Percentiles rank a stretch among this genome's conserved stretches.
Conservation (phyloP, 306 rosid species). For the Pachyrhizus erosus region DNA sequence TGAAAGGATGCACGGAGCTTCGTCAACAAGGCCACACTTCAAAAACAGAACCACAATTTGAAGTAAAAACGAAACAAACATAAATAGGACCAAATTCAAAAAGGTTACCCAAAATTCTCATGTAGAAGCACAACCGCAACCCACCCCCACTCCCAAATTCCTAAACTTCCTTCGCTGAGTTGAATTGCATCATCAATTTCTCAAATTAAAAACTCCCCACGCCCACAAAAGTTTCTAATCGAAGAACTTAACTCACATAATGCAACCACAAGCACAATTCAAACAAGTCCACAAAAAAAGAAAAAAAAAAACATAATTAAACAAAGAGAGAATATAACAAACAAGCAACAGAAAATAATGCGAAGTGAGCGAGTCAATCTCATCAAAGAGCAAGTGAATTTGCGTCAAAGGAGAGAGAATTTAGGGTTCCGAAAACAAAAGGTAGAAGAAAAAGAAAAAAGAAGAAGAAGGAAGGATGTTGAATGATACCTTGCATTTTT, state of each 20-base stretch:
- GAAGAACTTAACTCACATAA: constrained; percentile 28
- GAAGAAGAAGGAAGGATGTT: background rate
- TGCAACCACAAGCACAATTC: constrained; percentile 30
- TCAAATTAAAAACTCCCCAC: background rate
- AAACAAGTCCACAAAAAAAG: constrained; percentile 33
- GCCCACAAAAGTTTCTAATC: constrained; percentile 25
- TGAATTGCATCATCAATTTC: constrained; percentile 22
- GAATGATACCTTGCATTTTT: constrained; percentile 60
- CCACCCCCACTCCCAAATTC: constrained; percentile 8
- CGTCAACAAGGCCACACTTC: background rate
- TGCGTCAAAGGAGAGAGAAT: constrained; percentile 49
- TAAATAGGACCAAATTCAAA: background rate
- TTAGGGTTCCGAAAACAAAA: constrained; percentile 49
- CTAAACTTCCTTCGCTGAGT: background rate
- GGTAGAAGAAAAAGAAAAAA: background rate
- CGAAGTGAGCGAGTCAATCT: constrained; percentile 12
- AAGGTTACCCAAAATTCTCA: constrained; percentile 31
- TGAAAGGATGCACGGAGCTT: background rate
- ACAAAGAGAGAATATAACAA: background rate
- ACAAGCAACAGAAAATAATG: constrained; percentile 27
- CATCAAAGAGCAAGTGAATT: constrained; percentile 6
- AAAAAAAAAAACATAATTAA: background rate
- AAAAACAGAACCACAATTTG: constrained; percentile 14
- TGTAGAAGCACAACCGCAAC: constrained; percentile 1
- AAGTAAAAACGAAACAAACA: background rate